These are phyloP conservation scores for Coleophoma eucalyptorum DNA, from an alignment of 2,329 filamentous ascomycete genomes.

Conservation along the genomic window DNA sequence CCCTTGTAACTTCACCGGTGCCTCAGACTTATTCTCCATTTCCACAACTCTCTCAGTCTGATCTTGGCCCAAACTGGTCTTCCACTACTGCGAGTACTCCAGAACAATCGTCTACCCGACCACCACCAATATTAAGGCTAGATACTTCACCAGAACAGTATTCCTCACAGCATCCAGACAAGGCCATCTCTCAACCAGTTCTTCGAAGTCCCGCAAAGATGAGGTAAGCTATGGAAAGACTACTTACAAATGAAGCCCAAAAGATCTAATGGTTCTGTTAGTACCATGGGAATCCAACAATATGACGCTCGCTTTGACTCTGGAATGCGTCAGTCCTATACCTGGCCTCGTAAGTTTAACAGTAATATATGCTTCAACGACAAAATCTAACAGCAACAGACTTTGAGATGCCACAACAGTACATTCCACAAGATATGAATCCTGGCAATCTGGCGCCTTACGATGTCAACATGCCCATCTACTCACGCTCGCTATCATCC, in stretches of 20 bases:
- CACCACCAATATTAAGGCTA: conserved; percentile 2
- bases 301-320: conserved; percentile 26
- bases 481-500: conserved; percentile 37
- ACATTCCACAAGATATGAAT: conserved; percentile 17
- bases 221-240: conserved; percentile 15
- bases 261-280: conserved; percentile 10
- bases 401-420: conserved; percentile 25
- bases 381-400: conserved; percentile 18
- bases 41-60: conserved; percentile 21
- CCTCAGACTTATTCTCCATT: conserved; percentile 22
- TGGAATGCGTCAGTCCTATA: conserved; percentile 7
- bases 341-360: background rate
- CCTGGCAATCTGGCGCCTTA: conserved; percentile 18
- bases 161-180: conserved; percentile 2
- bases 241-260: background rate
- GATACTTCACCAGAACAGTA: conserved; percentile 19
- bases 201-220: conserved; percentile 19
- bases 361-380: background rate
- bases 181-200: background rate
- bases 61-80: conserved; percentile 23
- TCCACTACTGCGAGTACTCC: conserved; percentile 4
- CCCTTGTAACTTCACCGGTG: conserved; percentile 17
- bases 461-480: conserved; percentile 25
- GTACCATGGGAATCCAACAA: conserved; percentile 26
- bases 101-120: background rate